phyloP scores from a whole-genome alignment of 805 yeast species.

The Metschnikowia lachancei region DNA sequence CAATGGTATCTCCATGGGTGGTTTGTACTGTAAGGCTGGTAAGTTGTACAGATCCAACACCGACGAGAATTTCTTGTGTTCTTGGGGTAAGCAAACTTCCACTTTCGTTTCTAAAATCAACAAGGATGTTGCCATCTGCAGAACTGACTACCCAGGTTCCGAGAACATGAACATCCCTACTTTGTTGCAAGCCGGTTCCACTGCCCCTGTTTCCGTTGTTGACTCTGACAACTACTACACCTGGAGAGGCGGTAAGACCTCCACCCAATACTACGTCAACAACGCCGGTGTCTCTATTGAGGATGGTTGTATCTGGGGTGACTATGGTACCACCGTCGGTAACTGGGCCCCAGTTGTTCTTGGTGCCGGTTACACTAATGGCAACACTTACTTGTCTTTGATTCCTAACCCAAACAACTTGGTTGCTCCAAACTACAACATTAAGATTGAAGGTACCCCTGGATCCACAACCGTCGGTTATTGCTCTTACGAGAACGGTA shows the following conservation, averaged over 20 bases:
- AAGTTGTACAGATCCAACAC: conserved; percentile 60
- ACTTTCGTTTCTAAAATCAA: conserved; percentile 49
- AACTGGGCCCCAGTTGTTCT: conserved; percentile 79
- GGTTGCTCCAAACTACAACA: conserved; percentile 40
- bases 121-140: conserved; percentile 61
- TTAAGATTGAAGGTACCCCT: conserved; percentile 36
- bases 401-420: conserved; percentile 77
- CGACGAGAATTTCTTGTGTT: conserved; percentile 54
- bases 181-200: conserved; percentile 52
- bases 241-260: conserved; percentile 64
- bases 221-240: conserved; percentile 49
- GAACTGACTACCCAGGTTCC: conserved; percentile 81
- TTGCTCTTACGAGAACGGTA: conserved; percentile 19
- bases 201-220: conserved; percentile 52
- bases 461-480: conserved; percentile 20
- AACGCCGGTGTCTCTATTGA: conserved; percentile 68
- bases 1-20: conserved; percentile 71
- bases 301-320: conserved; percentile 75
- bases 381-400: conserved; percentile 63
- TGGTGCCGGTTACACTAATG: conserved; percentile 69
- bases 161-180: conserved; percentile 79
- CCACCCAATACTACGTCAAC: conserved; percentile 74
- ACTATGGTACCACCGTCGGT: conserved; percentile 56
- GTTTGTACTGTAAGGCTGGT: conserved; percentile 61
- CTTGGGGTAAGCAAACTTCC: conserved; percentile 60